Conservation (phyloP, 768 basidiomycete genomes). For the Mycena sanguinolenta region DNA sequence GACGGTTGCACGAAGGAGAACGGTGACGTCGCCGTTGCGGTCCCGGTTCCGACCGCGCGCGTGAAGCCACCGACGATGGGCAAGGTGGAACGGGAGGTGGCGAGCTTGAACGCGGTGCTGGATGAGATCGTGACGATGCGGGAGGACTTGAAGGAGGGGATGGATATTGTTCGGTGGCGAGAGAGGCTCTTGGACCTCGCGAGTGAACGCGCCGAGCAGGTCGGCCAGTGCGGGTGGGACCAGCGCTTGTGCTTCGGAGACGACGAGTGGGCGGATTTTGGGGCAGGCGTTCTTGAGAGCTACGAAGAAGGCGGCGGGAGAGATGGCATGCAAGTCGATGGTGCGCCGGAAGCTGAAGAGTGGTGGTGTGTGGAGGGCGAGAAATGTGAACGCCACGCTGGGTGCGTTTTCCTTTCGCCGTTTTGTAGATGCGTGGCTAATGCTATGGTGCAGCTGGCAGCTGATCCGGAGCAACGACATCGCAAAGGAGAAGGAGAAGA, state of each 20-base stretch:
- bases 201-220: constrained; percentile 71
- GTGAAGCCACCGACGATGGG: constrained; percentile 55
- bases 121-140: constrained; percentile 70
- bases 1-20: constrained; percentile 41
- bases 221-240: constrained; percentile 90
- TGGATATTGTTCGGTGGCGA: constrained; percentile 80
- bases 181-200: constrained; percentile 78
- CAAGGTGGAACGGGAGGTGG: constrained; percentile 69
- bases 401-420: constrained; percentile 57
- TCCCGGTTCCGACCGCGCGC: constrained; percentile 4
- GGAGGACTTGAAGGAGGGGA: constrained; percentile 74
- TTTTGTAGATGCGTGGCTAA: constrained; percentile 12
- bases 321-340: constrained; percentile 55
- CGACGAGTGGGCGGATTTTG: constrained; percentile 81
- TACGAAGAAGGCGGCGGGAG: constrained; percentile 65
- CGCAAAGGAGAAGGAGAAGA: constrained; percentile 80
- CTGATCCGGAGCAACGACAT: constrained; percentile 80
- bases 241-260: constrained; percentile 87
- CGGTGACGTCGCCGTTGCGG: constrained; percentile 22
- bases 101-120: constrained; percentile 65
- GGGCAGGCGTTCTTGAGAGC: constrained; percentile 74
- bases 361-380: constrained; percentile 88
- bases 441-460: constrained; percentile 72
- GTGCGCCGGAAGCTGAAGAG: constrained; percentile 50
- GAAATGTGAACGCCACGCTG: constrained; percentile 83